These are phyloP conservation scores for Elsinoe necatrix DNA, from an alignment of 2,329 filamentous ascomycete species.

Conservation along the genomic window DNA sequence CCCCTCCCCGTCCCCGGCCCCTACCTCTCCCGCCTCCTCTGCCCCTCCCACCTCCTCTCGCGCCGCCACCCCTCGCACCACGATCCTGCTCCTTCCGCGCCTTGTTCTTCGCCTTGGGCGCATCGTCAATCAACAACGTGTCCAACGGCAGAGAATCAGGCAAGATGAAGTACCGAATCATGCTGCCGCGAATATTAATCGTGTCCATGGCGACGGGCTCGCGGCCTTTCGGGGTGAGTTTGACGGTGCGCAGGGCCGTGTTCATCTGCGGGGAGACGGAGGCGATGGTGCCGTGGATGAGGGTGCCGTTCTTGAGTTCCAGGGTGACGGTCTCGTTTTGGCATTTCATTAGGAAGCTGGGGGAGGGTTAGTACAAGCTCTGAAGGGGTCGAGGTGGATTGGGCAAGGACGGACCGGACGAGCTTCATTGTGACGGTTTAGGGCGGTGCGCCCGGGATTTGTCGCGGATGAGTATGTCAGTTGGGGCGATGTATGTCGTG, in stretches of 20 bases:
- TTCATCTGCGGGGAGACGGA: constrained; percentile 99
- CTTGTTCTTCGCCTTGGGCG: constrained; percentile 99
- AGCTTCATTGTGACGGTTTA: constrained; percentile 70
- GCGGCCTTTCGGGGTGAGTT: constrained; percentile 87
- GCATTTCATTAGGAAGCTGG: constrained; percentile 98
- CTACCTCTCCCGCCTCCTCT: constrained; percentile 37
- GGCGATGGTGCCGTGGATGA: constrained; percentile 92
- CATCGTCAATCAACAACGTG: constrained; percentile 90
- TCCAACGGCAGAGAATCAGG: constrained; percentile 92
- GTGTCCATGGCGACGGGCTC: constrained; percentile 83
- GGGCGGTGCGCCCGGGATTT: background rate
- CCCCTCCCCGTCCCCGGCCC: constrained; percentile 23
- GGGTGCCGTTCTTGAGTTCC: constrained; percentile 97
- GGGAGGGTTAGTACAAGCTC: constrained; percentile 19
- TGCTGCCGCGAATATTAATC: constrained; percentile 93
- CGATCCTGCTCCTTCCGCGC: constrained; percentile 72
- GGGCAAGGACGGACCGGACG: constrained; percentile 63
- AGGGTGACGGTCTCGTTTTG: constrained; percentile 97
- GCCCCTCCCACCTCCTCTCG: constrained; percentile 42
- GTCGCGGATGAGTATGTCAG: background rate
- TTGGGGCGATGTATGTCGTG: background rate
- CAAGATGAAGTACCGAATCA: constrained; percentile 92
- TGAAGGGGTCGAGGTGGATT: constrained; percentile 29
- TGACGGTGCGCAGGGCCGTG: constrained; percentile 87
- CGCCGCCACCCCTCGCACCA: constrained; percentile 41